These are phyloP conservation scores for Aspergillus funiculosus DNA, from an alignment of 495 filamentous ascomycete genomes.

Conservation along the genomic window DNA sequence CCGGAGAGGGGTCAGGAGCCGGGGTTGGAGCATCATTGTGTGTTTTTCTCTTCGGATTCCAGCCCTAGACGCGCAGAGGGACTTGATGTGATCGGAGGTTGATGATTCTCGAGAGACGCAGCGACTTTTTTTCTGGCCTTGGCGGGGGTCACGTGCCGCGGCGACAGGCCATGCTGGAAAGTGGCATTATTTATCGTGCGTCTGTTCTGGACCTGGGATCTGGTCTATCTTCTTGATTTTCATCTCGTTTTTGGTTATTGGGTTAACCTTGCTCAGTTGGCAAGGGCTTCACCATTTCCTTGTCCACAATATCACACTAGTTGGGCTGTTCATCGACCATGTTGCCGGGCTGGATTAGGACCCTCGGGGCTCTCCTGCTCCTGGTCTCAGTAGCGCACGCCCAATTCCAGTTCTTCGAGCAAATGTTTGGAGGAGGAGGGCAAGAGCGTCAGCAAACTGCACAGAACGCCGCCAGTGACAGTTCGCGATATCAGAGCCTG, in stretches of 20 bases:
- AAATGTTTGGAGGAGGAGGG: constrained; percentile 62
- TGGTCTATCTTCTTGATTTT: not conserved
- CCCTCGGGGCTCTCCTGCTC: constrained; percentile 44
- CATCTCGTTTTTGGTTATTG: not conserved
- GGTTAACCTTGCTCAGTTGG: no score
- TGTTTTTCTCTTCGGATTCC: constrained; percentile 10
- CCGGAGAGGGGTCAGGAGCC: constrained; percentile 37
- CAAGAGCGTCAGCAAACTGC: constrained; percentile 56
- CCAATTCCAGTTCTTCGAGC: constrained; percentile 88
- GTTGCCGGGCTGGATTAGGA: constrained; percentile 22
- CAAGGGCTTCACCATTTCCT: not conserved
- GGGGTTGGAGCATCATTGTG: constrained; percentile 38
- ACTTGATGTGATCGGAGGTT: constrained; percentile 14
- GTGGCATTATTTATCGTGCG: constrained; percentile 9
- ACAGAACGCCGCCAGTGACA: constrained; percentile 76
- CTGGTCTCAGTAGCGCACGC: constrained; percentile 47
- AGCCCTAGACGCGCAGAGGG: not conserved
- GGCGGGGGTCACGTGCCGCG: constrained; percentile 25
- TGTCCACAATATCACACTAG: not conserved
- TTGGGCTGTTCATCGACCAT: constrained; percentile 16
- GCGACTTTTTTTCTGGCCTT: constrained; percentile 36
- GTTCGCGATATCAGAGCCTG: constrained; percentile 64
- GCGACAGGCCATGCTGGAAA: not conserved
- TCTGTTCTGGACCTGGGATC: not conserved
- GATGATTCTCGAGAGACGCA: constrained; percentile 7